Percentiles rank a stretch among this genome's conserved stretches.
phyloP scores from a whole-genome alignment of 495 filamentous ascomycete genomes.

The Xylona heveae region DNA sequence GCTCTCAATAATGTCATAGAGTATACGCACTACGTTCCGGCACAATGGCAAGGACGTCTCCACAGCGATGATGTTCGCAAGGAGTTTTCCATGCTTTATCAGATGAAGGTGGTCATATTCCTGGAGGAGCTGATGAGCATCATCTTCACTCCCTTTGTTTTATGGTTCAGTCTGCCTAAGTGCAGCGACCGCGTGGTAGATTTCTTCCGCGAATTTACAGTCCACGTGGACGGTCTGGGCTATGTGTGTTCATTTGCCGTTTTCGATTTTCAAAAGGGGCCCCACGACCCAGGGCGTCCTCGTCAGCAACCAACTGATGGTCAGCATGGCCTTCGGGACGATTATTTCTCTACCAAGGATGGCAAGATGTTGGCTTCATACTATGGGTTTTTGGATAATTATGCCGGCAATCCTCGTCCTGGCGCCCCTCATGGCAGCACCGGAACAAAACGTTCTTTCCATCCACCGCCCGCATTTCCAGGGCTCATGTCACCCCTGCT shows the following conservation, averaged over 20 bases:
- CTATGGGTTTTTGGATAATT: constrained; percentile 81
- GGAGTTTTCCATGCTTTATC: constrained; percentile 76
- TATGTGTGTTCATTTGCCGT: constrained; percentile 93
- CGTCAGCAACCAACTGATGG: constrained; percentile 15
- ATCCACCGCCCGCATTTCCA: constrained; percentile 63
- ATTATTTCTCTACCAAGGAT: constrained; percentile 88
- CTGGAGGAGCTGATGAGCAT: constrained; percentile 82
- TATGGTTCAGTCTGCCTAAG: constrained; percentile 71
- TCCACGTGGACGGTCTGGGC: constrained; percentile 89
- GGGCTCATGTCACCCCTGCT: constrained; percentile 41
- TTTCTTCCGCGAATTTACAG: constrained; percentile 93
- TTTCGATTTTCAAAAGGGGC: constrained; percentile 86
- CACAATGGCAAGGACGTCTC: constrained; percentile 68
- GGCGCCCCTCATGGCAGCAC: constrained; percentile 31
- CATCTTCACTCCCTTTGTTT: constrained; percentile 72
- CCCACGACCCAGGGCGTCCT: constrained; percentile 27
- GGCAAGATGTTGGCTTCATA: constrained; percentile 95
- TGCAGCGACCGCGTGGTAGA: constrained; percentile 87
- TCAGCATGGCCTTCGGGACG: constrained; percentile 49
- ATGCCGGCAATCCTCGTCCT: constrained; percentile 41
- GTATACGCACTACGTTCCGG: constrained; percentile 76
- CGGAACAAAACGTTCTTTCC: constrained; percentile 29
- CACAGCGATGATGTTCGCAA: constrained; percentile 69
- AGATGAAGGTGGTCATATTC: constrained; percentile 77
- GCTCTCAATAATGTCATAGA: constrained; percentile 72